These are phyloP conservation scores for Lodderomyces parapsilosis DNA, from an alignment of 1,139 yeast species.

Conservation along the genomic window DNA sequence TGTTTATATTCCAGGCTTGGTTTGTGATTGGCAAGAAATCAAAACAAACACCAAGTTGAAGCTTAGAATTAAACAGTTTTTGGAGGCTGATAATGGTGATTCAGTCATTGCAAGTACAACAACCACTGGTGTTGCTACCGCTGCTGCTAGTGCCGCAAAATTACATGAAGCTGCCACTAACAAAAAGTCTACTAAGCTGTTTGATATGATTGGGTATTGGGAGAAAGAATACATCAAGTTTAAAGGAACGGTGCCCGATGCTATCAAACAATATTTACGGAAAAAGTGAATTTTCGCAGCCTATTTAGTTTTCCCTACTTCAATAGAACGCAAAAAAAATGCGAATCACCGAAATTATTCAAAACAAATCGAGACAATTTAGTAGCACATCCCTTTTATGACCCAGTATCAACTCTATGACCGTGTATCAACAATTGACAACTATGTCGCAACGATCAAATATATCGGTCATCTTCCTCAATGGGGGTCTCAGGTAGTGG, in stretches of 20 bases:
- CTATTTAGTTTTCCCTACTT: background rate
- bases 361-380: too few relatives aligned
- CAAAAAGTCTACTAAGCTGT: constrained; percentile 1
- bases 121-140: background rate
- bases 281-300: background rate
- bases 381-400: background rate
- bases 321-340: too few relatives aligned
- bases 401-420: constrained; percentile 27
- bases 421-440: constrained; percentile 42
- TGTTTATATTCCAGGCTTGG: constrained; percentile 9
- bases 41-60: background rate
- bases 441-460: constrained; percentile 60
- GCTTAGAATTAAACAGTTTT: constrained; percentile 1
- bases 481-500: constrained; percentile 55
- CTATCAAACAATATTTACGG: background rate
- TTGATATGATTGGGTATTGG: constrained; percentile 8
- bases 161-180: background rate
- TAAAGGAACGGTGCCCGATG: constrained; percentile 5
- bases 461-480: constrained; percentile 55
- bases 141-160: background rate
- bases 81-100: background rate
- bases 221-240: constrained; percentile 7
- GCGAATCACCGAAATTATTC: too few relatives aligned
- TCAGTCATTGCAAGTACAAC: too few relatives aligned
- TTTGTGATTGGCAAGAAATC: constrained; percentile 8